A percentile compares a stretch with the other conserved stretches of the same genome.
phyloP scores from a whole-genome alignment of 116 monocot species.

The Papilionanthe hybrid region DNA sequence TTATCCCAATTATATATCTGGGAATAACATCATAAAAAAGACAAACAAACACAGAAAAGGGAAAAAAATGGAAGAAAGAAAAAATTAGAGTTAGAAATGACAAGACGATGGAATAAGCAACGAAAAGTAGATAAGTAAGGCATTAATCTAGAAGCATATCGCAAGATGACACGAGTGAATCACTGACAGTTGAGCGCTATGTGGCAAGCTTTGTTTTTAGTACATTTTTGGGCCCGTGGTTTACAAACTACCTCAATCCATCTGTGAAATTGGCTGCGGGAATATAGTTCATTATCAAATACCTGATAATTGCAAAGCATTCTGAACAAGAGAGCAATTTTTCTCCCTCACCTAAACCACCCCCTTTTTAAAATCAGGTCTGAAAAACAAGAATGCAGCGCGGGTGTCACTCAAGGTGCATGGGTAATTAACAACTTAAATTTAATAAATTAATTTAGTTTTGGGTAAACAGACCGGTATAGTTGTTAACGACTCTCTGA shows the following conservation, averaged over 20 bases:
- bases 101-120: not conserved
- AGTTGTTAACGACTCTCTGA: not conserved
- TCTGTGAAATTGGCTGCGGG: not conserved
- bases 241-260: not conserved
- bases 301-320: not conserved
- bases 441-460: not conserved
- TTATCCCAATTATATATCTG: not conserved
- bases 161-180: not conserved
- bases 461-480: not conserved
- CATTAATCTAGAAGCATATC: not conserved
- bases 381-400: not conserved
- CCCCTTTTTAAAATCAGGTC: not conserved
- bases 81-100: not conserved
- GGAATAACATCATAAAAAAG: not conserved
- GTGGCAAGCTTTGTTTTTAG: not conserved
- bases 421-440: not conserved
- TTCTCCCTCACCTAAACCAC: not conserved
- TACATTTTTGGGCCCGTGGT: not conserved
- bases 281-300: not conserved
- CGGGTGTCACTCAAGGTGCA: too few relatives aligned
- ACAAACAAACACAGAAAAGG: not conserved
- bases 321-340: not conserved
- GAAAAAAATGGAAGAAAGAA: not conserved
- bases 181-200: not conserved
- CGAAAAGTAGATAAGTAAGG: not conserved